Base-by-base conservation (phyloP, 2,329 filamentous ascomycete species). In the Scedosporium apiospermum region DNA sequence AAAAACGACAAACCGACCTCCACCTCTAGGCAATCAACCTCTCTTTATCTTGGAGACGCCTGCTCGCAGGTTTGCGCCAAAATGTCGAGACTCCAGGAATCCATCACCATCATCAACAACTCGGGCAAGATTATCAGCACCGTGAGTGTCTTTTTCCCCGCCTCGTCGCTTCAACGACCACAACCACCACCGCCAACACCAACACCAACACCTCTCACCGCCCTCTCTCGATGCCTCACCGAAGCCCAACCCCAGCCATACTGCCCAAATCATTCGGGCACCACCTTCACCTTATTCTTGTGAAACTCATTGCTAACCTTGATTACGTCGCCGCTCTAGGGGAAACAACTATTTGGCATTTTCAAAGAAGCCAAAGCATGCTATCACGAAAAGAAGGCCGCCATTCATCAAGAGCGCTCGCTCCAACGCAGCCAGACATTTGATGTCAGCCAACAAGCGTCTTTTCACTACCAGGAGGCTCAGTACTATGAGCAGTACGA, bases 41-140 rank as follows among this genome's bases (percentile, higher is more conserved):
- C 21, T 26, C 18, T 53, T 14, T 5, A 12, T 18, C 26, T 21
- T 26, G 49, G 49, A 4, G 10, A 26, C 27, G n/a, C 10, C 23
- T 14, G n/a, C 12, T 7, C 27, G 26, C 58, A 51, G 30, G 30
- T 34, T 42, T 10, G 38, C 34, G 44, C n/a, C 60, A 61, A 30
- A 21, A 61, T 61, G 30, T 23, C 60, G 27, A 34, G 14, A 16
- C 46, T 61, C 23, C 27, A 61, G 49, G 88, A 96, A 76, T 93
- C 90, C 59, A 87, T 96, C 68, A 93, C 91, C 67, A 90, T 96
- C 70, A 88, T 96, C 76, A 95, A 96, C 78, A 92, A 82, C 70
- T 95, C 91, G 63, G 91, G 91, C 70, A 96, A 96, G 77, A 87
- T 96, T 60, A 90, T 96, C 69, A 93, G 88, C 80, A 95, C 88